Base-by-base conservation (phyloP, 768 basidiomycete species). In the Boletus rubropictus region DNA sequence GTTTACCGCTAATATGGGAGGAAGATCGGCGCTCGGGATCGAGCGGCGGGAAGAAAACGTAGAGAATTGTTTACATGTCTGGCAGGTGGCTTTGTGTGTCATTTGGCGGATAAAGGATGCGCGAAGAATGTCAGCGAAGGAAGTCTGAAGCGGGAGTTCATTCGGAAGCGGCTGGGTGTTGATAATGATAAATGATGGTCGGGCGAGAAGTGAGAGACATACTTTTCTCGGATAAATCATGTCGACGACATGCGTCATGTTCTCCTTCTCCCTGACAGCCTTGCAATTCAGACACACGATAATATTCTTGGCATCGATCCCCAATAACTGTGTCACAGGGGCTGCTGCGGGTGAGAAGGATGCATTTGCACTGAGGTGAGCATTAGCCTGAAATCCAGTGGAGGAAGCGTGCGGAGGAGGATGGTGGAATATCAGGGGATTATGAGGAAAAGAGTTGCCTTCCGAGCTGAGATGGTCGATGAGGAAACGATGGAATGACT, bases 401-500 rank as follows among this genome's bases (percentile, higher is more conserved):
- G 27, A 32, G 28, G 51, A 3, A 5, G 47, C 37, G 22, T 37
- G 31, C 15, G 48, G 20, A 44, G 59, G 49, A 41, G 60, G 44
- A 29, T 59, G 43, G n/a, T 61, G 61, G 54, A 65, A 74, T 46
- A 79, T 57, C 15, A 85, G 55, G 2, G 80, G 82, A 53, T 86
- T 89, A 36, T 77, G 66, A 20, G 79, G 79, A 56, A 75, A 80
- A 20, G 66, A 63, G 51, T 81, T 86, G 4, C 84, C 84, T 66
- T 93, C 90, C 3, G 77, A 74, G 48, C 77, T 81, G 54, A 97
- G 75, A 42, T 85, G 84, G 51, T 97, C 93, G 42, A 97, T 68
- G 32, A 96, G 75, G 71, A 96, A 97, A 18, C 95, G 83, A 63
- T 97, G 92, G 73, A 97, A 97, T 14, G 81, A 80, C 66, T 97